Conservation (phyloP, 164 flowering plant species). For the Magnolia sinica region DNA sequence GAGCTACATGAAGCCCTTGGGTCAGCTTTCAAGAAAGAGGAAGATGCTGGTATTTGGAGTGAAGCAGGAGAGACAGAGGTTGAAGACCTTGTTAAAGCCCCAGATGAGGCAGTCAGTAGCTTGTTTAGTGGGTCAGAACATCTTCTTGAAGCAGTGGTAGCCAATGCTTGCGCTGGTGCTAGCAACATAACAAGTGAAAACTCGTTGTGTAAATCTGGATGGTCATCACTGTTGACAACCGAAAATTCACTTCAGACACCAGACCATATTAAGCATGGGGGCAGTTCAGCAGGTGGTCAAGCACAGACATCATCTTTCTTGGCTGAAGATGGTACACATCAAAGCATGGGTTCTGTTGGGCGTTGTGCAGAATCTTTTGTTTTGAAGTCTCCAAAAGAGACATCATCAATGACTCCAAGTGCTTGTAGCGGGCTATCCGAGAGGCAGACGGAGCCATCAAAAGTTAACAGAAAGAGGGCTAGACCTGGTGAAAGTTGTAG, state of each 20-base stretch:
- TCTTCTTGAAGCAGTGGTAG: conserved; percentile 50
- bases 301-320: background rate
- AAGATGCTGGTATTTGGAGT: conserved; percentile 11
- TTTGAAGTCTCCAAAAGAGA: conserved; percentile 21
- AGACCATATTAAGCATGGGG: background rate
- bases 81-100: conserved; percentile 1
- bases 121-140: conserved; percentile 25
- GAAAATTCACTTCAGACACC: background rate
- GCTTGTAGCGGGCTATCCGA: conserved; percentile 19
- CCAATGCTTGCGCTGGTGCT: conserved; percentile 14
- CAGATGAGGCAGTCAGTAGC: conserved; percentile 9
- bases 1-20: conserved; percentile 60
- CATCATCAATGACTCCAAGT: conserved; percentile 34
- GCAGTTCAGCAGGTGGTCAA: conserved; percentile 1
- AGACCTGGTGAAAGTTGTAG: conserved; percentile 37
- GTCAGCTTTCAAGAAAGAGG: conserved; percentile 22
- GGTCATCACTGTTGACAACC: conserved; percentile 1
- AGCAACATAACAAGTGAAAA: background rate
- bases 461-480: conserved; percentile 37
- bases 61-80: background rate
- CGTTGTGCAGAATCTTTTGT: background rate
- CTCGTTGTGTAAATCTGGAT: conserved; percentile 8
- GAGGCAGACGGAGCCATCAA: conserved; percentile 32
- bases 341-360: background rate
- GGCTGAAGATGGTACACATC: background rate